Base-by-base conservation (phyloP, 2,329 filamentous ascomycete species). In the Pseudogymnoascus sp. region DNA sequence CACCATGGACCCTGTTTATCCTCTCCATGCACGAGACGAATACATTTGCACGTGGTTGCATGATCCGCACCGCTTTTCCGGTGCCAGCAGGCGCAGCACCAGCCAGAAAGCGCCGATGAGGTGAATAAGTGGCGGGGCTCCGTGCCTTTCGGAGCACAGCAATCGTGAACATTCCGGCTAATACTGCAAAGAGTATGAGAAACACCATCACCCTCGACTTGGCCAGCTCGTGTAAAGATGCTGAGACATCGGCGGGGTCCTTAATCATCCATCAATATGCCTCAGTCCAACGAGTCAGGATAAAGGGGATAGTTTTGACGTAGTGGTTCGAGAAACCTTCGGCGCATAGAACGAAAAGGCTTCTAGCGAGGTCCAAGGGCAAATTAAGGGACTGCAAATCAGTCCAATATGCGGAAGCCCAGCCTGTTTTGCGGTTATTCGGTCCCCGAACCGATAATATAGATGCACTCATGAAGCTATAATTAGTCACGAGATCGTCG, bases 381-480 rank as follows among this genome's bases (percentile, higher is more conserved):
- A 33, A 56, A 56, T 56, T 33, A 31, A 56, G 47, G 47, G 25
- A 56, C 47, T 8, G 25, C 25, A 31, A 12, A 31, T n/a, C 14
- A 56, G 31, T 56, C 25, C 47, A 56, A 56, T 56, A 56, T 56
- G 8, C 47, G 25, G 47, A 56, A 56, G 25, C 47, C n/a, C 47
- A 56, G 47, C 47, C 47, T 56, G 47, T 56, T 56, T 4, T 56
- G n/a, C 47, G 47, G 47, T 56, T 56, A 56, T 33, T 56, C 47
- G 25, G 25, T 31, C 47, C 47, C 47, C 10, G 8, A 18, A 56
- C 47, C 47, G 25, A 31, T 56, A 56, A 56, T 56, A 56, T 56
- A 56, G n/a, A 31, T 5, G 25, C 47, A 31, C 25, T 10, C 47
- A 56, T n/a, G 25, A 31, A 56, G 8, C 47, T 56, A 56, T 56